Conservation (phyloP, 176 grass and related monocot species). For the Triticum aestivum region IWGSC_CS_RefSeq_v2.1 NC_057803.1:593039954-593040453, state of each 20-base stretch:
- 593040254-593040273: neutral
- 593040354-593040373: neutral
- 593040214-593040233: neutral
- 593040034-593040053: conserved; percentile 95
- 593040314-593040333: neutral
- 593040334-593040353: no score
- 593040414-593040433: neutral
- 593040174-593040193: neutral
- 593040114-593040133: neutral
- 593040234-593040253: neutral
- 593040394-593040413: neutral
- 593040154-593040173: neutral
- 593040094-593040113: neutral
- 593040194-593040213: neutral
- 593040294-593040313: neutral
- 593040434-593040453: neutral
- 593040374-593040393: neutral
- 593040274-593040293: neutral
- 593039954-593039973: conserved; percentile 93
- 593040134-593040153: no score
- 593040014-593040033: conserved; percentile 87
- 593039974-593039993: conserved; percentile 99
- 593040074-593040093: neutral
- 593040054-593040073: conserved; percentile 43
- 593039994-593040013: conserved; percentile 66